These are phyloP conservation scores for Conticribra weissflogii DNA, from an alignment of 108 stramenopile species.

Conservation along the genomic window DNA sequence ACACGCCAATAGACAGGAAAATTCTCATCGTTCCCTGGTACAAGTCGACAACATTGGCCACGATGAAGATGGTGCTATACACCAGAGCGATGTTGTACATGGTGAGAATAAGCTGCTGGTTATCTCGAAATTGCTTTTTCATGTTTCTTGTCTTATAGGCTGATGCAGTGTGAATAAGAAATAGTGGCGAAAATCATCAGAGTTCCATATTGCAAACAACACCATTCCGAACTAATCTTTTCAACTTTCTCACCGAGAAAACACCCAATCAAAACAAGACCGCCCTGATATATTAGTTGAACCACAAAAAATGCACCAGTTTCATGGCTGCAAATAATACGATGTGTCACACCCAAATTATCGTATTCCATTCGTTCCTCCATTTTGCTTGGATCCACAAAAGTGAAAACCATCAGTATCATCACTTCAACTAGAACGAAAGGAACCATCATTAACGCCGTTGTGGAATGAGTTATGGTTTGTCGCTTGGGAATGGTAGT, in stretches of 20 bases:
- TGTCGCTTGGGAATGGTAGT: conserved; percentile 4
- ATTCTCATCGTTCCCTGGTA: neutral
- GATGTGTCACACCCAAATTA: conserved; percentile 16
- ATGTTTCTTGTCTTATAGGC: conserved; percentile 54
- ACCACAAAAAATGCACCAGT: conserved; percentile 27
- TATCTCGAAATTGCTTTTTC: conserved; percentile 38
- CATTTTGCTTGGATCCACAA: conserved; percentile 43
- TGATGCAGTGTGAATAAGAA: conserved; percentile 3
- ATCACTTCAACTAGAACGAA: conserved; percentile 35
- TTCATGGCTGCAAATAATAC: conserved; percentile 27
- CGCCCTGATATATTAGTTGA: conserved; percentile 21
- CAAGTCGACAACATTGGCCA: neutral
- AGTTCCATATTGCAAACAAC: neutral
- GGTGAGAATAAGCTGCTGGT: conserved; percentile 51
- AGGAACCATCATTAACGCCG: conserved; percentile 30
- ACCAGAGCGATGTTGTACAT: conserved; percentile 26
- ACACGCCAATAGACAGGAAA: neutral
- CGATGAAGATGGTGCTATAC: neutral
- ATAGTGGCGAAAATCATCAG: neutral
- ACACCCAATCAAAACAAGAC: conserved; percentile 46
- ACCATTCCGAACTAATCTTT: neutral
- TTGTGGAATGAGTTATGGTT: conserved; percentile 30
- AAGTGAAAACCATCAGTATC: conserved; percentile 42
- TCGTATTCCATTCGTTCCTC: conserved; percentile 17
- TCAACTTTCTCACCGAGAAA: neutral